A percentile compares a stretch with the other conserved stretches of the same genome.
These are phyloP conservation scores for Mortierella sp. DNA, from an alignment of 371 early-diverging fungal genomes.

Conservation along the genomic window DNA sequence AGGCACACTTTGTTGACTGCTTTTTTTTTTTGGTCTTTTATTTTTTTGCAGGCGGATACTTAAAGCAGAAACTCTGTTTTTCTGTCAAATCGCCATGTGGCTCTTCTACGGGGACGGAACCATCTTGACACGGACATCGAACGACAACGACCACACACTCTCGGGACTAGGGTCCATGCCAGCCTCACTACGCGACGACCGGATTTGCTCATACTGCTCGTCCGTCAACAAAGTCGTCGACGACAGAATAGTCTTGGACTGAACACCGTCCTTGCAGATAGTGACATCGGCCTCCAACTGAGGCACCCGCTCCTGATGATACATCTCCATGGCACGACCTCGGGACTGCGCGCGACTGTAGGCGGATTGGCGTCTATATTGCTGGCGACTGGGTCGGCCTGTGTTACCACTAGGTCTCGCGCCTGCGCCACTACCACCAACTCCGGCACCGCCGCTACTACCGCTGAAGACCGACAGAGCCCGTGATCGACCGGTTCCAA, in stretches of 20 bases:
- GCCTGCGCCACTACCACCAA: background rate
- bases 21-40: slow-evolving; percentile 6
- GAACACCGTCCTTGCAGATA: slow-evolving; percentile 29
- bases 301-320: slow-evolving; percentile 16
- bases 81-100: background rate
- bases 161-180: background rate
- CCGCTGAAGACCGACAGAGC: background rate
- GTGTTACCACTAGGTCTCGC: background rate
- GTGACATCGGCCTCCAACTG: slow-evolving; percentile 43
- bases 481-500: background rate
- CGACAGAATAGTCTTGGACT: slow-evolving; percentile 33
- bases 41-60: no score
- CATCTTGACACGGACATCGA: slow-evolving; percentile 40
- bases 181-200: background rate
- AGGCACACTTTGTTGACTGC: background rate
- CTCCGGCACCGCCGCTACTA: background rate
- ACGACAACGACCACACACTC: slow-evolving; percentile 41
- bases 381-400: background rate
- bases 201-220: slow-evolving; percentile 33
- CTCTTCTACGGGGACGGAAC: slow-evolving; percentile 12
- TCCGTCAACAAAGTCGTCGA: slow-evolving; percentile 38
- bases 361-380: background rate
- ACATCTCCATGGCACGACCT: background rate
- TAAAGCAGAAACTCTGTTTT: no score
- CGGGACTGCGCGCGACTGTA: background rate